Evolutionary conservation across 2,329 filamentous ascomycete genomes (phyloP).

Genomic region (Peltaster fructicola): DNA sequence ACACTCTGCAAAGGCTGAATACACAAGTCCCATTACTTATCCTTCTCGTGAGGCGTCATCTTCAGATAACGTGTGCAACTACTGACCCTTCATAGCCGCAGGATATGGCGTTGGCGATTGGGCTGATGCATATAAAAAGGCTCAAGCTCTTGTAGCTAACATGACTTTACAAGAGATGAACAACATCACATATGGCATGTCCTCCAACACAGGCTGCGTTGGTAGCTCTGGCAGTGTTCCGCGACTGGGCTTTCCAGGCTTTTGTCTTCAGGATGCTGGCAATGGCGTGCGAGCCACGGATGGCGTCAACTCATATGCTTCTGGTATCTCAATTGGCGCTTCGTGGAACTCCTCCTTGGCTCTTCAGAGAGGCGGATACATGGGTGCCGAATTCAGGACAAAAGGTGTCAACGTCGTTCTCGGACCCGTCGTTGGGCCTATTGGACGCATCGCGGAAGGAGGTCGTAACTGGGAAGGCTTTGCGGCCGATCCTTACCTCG

Average conservation of each 20-base stretch:
- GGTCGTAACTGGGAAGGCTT: slow-evolving; percentile 59
- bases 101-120: slow-evolving; percentile 19
- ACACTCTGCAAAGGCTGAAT: slow-evolving; percentile 10
- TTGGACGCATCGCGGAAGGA: slow-evolving; percentile 53
- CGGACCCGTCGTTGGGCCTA: slow-evolving; percentile 48
- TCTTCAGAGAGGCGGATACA: slow-evolving; percentile 32
- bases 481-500: slow-evolving; percentile 49
- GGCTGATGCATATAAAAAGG: slow-evolving; percentile 16
- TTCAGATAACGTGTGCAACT: not conserved
- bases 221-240: slow-evolving; percentile 20
- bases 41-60: slow-evolving; percentile 11
- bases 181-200: slow-evolving; percentile 19
- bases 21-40: slow-evolving; percentile 13
- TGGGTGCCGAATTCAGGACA: slow-evolving; percentile 38
- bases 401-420: slow-evolving; percentile 45
- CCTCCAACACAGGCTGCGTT: slow-evolving; percentile 18
- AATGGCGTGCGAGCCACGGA: slow-evolving; percentile 27
- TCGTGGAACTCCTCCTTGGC: slow-evolving; percentile 38
- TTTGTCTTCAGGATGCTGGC: slow-evolving; percentile 25
- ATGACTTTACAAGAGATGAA: slow-evolving; percentile 21
- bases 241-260: slow-evolving; percentile 21
- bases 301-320: slow-evolving; percentile 25
- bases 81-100: slow-evolving; percentile 7
- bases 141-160: slow-evolving; percentile 16
- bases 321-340: slow-evolving; percentile 25